Percentiles rank a stretch among this genome's conserved stretches.
Conservation (phyloP, 164 flowering plant genomes). For the Vitis amurensis region DNA sequence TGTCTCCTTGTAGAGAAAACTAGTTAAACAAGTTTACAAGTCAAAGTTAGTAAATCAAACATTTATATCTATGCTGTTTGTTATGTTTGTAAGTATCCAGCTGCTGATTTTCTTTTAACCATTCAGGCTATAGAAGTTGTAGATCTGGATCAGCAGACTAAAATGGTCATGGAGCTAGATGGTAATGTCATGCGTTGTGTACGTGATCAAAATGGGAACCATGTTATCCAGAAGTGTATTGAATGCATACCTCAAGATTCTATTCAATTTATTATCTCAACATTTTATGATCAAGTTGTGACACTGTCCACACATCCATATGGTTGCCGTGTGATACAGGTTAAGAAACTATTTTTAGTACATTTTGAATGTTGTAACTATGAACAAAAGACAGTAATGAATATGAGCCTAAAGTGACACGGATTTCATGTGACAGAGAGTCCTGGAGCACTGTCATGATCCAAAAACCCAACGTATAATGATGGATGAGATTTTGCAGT, state of each 20-base stretch:
- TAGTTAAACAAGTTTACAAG: neutral
- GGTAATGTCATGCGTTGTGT: conserved; percentile 64
- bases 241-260: conserved; percentile 65
- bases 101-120: neutral
- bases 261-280: conserved; percentile 51
- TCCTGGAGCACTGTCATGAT: conserved; percentile 71
- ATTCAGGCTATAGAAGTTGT: conserved; percentile 65
- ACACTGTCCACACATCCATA: conserved; percentile 64
- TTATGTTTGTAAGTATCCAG: neutral
- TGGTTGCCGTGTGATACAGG: conserved; percentile 81
- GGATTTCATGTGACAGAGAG: conserved; percentile 41
- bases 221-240: conserved; percentile 71
- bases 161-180: conserved; percentile 57
- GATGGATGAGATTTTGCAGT: conserved; percentile 88
- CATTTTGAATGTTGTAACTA: neutral
- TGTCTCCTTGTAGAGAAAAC: neutral
- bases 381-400: neutral
- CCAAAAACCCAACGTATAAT: conserved; percentile 71
- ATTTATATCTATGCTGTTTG: neutral
- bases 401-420: neutral
- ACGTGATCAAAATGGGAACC: conserved; percentile 73
- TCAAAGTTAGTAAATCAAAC: neutral
- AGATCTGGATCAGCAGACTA: conserved; percentile 54
- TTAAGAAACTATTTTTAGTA: conserved; percentile 6
- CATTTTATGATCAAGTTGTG: conserved; percentile 60